These are phyloP conservation scores for Naganishia sp. DNA, from an alignment of 1,284 basidiomycete species.

Conservation along the genomic window DNA sequence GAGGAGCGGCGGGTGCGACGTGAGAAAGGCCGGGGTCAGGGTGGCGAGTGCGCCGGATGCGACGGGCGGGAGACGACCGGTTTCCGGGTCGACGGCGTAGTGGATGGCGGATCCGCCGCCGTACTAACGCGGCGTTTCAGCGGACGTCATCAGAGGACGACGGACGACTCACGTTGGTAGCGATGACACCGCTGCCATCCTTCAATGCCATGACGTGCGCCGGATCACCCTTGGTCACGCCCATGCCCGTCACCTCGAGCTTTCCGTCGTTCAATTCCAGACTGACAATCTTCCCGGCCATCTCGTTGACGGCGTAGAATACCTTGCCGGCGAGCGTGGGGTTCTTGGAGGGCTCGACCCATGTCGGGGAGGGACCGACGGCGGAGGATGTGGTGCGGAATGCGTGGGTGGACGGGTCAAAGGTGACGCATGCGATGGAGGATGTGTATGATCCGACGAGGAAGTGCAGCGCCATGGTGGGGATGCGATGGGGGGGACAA, in stretches of 20 bases:
- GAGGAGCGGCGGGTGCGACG: constrained; percentile 32
- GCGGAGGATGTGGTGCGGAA: constrained; percentile 11
- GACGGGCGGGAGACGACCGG: constrained; percentile 22
- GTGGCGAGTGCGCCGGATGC: constrained; percentile 34
- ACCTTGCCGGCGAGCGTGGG: constrained; percentile 29
- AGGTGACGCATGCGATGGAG: constrained; percentile 40
- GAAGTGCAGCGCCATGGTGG: constrained; percentile 42
- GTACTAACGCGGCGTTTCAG: constrained; percentile 35
- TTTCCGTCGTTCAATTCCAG: constrained; percentile 39
- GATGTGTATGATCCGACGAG: constrained; percentile 47
- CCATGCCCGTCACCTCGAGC: constrained; percentile 38
- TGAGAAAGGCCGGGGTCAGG: constrained; percentile 38
- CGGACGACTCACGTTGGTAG: constrained; percentile 43
- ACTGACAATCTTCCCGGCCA: constrained; percentile 38
- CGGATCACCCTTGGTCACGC: constrained; percentile 41
- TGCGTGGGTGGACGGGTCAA: constrained; percentile 36
- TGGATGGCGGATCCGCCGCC: constrained; percentile 45
- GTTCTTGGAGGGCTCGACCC: constrained; percentile 42
- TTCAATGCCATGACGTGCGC: constrained; percentile 48
- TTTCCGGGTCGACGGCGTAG: constrained; percentile 40
- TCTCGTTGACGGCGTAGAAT: constrained; percentile 46
- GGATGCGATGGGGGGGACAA: background rate
- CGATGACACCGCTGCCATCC: constrained; percentile 48
- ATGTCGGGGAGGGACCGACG: constrained; percentile 37
- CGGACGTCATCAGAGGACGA: background rate